Percentiles rank a stretch among this genome's conserved stretches.
These are phyloP conservation scores for Sugiyamaella qingdaonensis DNA, from an alignment of 805 yeast genomes.

Conservation along the genomic window DNA sequence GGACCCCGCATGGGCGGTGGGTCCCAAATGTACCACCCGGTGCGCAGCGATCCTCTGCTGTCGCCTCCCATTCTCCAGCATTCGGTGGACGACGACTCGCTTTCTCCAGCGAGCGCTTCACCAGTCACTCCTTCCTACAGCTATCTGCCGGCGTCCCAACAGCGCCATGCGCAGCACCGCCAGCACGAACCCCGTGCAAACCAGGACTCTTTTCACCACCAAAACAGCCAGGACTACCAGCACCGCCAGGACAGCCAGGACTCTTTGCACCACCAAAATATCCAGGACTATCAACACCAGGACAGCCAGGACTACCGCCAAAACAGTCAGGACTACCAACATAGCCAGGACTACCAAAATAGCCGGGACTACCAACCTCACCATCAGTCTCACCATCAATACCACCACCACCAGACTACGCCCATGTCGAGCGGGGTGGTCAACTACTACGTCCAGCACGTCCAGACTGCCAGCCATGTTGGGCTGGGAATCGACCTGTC, in stretches of 20 bases:
- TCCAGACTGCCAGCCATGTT: not conserved
- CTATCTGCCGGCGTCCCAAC: not conserved
- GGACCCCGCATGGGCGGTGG: too few species aligned
- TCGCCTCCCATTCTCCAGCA: conserved; percentile 3
- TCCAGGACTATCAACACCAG: too few species aligned
- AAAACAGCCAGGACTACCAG: too few species aligned
- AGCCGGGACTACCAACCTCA: too few species aligned
- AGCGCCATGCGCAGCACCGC: not conserved
- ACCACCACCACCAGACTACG: not conserved
- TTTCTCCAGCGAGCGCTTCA: conserved; percentile 12
- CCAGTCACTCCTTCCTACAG: conserved; percentile 19
- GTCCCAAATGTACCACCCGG: not conserved
- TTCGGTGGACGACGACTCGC: conserved; percentile 5
- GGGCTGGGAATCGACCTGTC: conserved; percentile 11
- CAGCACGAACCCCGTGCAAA: not conserved
- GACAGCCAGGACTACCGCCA: too few species aligned
- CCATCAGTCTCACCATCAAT: not conserved
- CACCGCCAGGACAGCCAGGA: too few species aligned
- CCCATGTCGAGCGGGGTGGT: not conserved
- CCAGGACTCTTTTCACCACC: too few species aligned
- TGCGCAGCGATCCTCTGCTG: not conserved
- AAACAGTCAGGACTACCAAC: too few species aligned
- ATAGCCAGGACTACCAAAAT: too few species aligned
- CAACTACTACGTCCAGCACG: conserved; percentile 7
- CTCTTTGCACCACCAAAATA: too few species aligned